Base-by-base conservation (phyloP, 2,329 filamentous ascomycete species). In the Fusarium domesticum region DNA sequence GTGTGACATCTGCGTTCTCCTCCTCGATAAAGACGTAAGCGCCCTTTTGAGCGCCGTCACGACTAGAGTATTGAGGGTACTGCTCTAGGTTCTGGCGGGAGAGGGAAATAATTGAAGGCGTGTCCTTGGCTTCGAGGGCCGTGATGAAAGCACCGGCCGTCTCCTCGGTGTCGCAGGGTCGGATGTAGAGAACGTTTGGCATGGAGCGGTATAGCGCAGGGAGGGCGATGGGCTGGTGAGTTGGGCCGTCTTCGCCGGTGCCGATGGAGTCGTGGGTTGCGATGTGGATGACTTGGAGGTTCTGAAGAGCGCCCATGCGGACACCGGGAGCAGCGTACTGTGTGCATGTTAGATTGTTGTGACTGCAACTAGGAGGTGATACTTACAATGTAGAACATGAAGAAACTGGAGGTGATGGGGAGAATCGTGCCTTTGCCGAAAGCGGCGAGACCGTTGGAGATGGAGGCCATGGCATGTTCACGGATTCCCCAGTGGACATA, bases 201-300 rank as follows among this genome's bases (percentile, higher is more conserved):
- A 84, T 84, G 18, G 79, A 74, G 5, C 81, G 75, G 59, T 79
- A 84, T 3, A 84, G 65, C 0, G 72, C 62, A 8, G 75, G 72
- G 1, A 84, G 66, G 28, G 74, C 80, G 20, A 84, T 74, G 3
- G 80, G 80, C 58, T 84, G 80, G 51, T 84, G 80, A 0, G 80
- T 83, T 0, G 79, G 80, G 0, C 80, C 80, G 49, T 83, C 75
- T 50, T 83, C 75, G 2, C 81, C 80, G 30, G 71, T 77, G 16
- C 74, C 80, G 35, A 83, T 77, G 6, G 70, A 75, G 64, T 83
- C 80, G 61, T 84, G 80, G 0, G 80, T 84, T 2, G 79, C 81
- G 23, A 76, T 69, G 56, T 83, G 80, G 39, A 84, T 81, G 19
- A 70, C 66, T 40, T 78, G 75, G 2, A 83, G 70, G 18, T 70